Evolutionary conservation across 768 basidiomycete species (phyloP).

Genomic region (Kwoniella botswanensis): DNA sequence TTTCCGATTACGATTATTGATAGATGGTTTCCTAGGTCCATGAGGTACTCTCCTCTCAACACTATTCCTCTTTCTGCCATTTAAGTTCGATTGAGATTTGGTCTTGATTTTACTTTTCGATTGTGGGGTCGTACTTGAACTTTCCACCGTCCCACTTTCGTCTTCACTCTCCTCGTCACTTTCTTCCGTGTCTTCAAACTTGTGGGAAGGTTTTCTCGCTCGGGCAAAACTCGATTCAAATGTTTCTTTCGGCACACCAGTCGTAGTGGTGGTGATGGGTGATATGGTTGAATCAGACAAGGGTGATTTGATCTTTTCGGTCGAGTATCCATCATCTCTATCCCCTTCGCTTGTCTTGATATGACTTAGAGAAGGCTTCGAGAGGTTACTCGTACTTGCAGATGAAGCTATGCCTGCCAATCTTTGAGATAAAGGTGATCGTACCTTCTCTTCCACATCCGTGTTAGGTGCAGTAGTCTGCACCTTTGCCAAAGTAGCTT

Average conservation of each 20-base stretch:
- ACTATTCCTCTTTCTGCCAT: background rate
- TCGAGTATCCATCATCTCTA: constrained; percentile 2
- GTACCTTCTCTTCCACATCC: background rate
- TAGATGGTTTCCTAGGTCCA: constrained; percentile 21
- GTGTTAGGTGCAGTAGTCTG: background rate
- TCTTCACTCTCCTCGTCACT: constrained; percentile 20
- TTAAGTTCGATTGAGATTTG: background rate
- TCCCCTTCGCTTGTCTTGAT: background rate
- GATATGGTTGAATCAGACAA: constrained; percentile 23
- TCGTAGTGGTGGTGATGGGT: background rate
- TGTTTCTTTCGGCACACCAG: background rate
- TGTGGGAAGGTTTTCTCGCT: constrained; percentile 5
- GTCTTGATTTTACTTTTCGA: background rate
- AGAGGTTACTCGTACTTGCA: background rate
- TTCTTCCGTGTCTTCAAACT: background rate
- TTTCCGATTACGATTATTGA: constrained; percentile 4
- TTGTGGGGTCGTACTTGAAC: background rate
- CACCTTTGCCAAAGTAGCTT: background rate
- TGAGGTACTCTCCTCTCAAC: constrained; percentile 9
- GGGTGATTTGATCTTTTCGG: constrained; percentile 15
- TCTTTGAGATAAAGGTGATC: constrained; percentile 24
- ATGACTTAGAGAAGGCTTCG: background rate
- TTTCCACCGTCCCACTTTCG: constrained; percentile 13
- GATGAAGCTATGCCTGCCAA: constrained; percentile 13
- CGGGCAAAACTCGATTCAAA: constrained; percentile 17